Conservation (phyloP, 495 filamentous ascomycete species). For the Aspergillus taichungensis region DNA sequence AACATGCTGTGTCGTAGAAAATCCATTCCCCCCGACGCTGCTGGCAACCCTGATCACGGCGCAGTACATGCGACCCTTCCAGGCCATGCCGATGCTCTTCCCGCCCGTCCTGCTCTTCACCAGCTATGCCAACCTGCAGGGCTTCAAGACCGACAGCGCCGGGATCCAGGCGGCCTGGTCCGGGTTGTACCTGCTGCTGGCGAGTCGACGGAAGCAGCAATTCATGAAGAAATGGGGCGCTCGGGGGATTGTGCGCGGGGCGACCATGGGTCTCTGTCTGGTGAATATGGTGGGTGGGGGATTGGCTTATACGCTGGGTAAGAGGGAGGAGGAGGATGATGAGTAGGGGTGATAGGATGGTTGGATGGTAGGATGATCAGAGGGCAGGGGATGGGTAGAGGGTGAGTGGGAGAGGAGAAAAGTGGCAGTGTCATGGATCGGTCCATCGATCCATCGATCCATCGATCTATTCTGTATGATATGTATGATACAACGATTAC, state of each 20-base stretch:
- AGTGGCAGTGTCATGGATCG: background rate
- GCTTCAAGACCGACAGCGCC: conserved; percentile 72
- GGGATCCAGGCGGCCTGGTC: conserved; percentile 82
- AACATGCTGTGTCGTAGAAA: conserved; percentile 44
- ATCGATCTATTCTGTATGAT: background rate
- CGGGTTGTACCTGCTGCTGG: conserved; percentile 73
- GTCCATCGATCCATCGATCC: background rate
- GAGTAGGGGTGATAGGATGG: conserved; percentile 4
- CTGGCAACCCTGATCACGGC: conserved; percentile 73
- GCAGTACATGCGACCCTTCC: conserved; percentile 68
- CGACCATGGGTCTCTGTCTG: conserved; percentile 60
- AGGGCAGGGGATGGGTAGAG: no score
- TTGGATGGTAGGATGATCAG: no score
- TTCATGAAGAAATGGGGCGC: conserved; percentile 53
- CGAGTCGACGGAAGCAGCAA: conserved; percentile 52
- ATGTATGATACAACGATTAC: background rate
- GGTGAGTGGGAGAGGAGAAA: background rate
- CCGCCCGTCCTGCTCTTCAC: conserved; percentile 77
- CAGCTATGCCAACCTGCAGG: conserved; percentile 72
- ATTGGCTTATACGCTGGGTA: conserved; percentile 59
- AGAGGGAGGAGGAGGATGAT: conserved; percentile 46
- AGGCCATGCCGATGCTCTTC: conserved; percentile 69
- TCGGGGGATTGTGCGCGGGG: conserved; percentile 61
- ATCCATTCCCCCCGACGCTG: conserved; percentile 65
- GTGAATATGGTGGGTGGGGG: conserved; percentile 65